These are phyloP conservation scores for Sarocladium strictum DNA, from an alignment of 2,329 filamentous ascomycete genomes.

Conservation along the genomic window DNA sequence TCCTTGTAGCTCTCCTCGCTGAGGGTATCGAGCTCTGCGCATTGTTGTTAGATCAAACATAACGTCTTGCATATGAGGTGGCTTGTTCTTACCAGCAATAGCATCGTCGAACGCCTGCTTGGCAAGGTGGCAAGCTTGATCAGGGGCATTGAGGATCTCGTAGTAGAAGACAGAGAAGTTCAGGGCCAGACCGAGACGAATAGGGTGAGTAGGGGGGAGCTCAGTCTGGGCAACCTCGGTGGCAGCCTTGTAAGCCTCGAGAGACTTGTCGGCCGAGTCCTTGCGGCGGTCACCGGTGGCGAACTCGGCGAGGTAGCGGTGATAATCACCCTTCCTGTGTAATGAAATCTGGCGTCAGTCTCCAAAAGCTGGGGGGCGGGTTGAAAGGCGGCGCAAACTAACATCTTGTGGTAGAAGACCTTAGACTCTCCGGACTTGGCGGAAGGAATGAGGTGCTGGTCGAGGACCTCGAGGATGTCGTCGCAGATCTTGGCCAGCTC, in stretches of 20 bases:
- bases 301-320: constrained; percentile 98
- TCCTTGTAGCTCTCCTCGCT: constrained; percentile 99
- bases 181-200: constrained; percentile 92
- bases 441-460: constrained; percentile 88
- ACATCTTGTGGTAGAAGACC: constrained; percentile 99
- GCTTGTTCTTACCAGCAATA: constrained; percentile 60
- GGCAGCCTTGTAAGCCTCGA: constrained; percentile 94
- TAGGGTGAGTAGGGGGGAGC: constrained; percentile 94
- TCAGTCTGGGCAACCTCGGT: constrained; percentile 98
- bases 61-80: neutral
- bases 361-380: too few species aligned
- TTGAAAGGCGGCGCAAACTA: constrained; percentile 22
- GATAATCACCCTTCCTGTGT: constrained; percentile 95
- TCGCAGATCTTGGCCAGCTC: constrained; percentile 98
- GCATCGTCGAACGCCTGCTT: constrained; percentile 99
- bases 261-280: constrained; percentile 86
- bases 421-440: constrained; percentile 96
- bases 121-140: constrained; percentile 96
- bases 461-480: constrained; percentile 91
- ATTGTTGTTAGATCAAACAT: neutral
- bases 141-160: constrained; percentile 97
- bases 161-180: constrained; percentile 99
- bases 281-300: constrained; percentile 92
- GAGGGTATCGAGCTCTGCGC: constrained; percentile 82
- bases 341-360: neutral